These are phyloP conservation scores for Aspergillus sp. DNA, from an alignment of 2,329 filamentous ascomycete species.

Conservation along the genomic window DNA sequence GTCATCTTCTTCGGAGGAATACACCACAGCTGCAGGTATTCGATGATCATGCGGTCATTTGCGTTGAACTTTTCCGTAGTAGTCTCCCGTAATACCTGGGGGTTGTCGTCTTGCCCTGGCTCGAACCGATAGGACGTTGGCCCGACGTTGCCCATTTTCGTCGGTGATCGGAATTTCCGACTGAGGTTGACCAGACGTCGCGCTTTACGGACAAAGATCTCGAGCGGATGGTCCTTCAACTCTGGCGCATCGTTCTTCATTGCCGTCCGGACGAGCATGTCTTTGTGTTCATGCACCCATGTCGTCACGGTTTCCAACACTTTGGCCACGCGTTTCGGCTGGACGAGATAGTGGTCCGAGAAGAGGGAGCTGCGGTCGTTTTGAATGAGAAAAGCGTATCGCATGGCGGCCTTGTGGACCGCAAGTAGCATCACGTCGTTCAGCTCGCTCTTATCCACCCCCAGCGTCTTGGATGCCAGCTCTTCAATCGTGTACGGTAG, in stretches of 20 bases:
- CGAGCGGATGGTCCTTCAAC: conserved; percentile 31
- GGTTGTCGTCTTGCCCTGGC: conserved; percentile 20
- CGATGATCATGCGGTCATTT: conserved; percentile 46
- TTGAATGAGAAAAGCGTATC: conserved; percentile 27
- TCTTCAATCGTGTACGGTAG: conserved; percentile 29
- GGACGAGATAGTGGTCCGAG: conserved; percentile 39
- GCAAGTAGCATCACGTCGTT: conserved; percentile 26
- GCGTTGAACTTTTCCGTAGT: conserved; percentile 38
- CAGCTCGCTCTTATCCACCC: conserved; percentile 20
- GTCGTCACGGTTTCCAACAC: conserved; percentile 43
- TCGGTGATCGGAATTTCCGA: conserved; percentile 35
- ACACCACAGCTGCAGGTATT: conserved; percentile 47
- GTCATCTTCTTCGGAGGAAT: conserved; percentile 34
- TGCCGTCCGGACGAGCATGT: conserved; percentile 21
- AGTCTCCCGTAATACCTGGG: conserved; percentile 23
- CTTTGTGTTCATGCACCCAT: conserved; percentile 49
- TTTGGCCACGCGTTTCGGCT: conserved; percentile 44
- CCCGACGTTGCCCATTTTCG: conserved; percentile 34
- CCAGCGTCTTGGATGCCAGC: conserved; percentile 28
- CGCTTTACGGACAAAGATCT: conserved; percentile 38
- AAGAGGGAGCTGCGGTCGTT: conserved; percentile 27
- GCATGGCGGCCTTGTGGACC: conserved; percentile 27
- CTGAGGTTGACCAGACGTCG: conserved; percentile 35
- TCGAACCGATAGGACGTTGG: conserved; percentile 28
- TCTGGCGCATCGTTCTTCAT: conserved; percentile 18